These are phyloP conservation scores for Leucosporidium yakuticum DNA, from an alignment of 768 basidiomycete genomes.

Conservation along the genomic window DNA sequence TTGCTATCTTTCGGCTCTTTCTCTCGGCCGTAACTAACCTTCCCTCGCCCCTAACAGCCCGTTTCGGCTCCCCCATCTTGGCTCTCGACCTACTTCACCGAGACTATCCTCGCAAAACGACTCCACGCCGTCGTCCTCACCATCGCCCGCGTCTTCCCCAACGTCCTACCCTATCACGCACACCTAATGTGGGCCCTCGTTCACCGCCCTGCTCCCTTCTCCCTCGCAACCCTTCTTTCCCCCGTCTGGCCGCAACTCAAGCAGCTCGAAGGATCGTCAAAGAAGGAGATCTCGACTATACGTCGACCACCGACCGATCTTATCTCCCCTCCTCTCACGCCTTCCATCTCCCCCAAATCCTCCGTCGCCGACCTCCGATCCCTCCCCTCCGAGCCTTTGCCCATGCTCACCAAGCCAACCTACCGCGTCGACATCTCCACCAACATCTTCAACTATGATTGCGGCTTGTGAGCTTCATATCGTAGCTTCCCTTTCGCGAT, in stretches of 20 bases:
- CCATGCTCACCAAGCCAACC: slow-evolving; percentile 24
- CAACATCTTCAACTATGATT: slow-evolving; percentile 87
- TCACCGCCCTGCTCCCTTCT: slow-evolving; percentile 31
- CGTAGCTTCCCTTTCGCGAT: background rate
- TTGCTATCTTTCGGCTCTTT: slow-evolving; percentile 35
- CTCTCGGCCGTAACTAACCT: slow-evolving; percentile 4
- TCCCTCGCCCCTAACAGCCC: background rate
- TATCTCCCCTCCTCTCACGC: slow-evolving; percentile 20
- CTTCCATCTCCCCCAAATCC: background rate
- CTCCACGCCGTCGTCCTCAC: slow-evolving; percentile 77
- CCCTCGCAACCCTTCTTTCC: background rate
- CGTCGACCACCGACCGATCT: slow-evolving; percentile 6
- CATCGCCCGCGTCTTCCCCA: slow-evolving; percentile 59
- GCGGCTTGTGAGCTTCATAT: slow-evolving; percentile 55
- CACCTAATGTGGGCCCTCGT: slow-evolving; percentile 46
- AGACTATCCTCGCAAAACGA: slow-evolving; percentile 69
- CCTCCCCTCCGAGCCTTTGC: slow-evolving; percentile 6
- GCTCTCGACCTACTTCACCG: slow-evolving; percentile 18
- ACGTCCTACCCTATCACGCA: slow-evolving; percentile 60
- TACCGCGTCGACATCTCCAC: slow-evolving; percentile 63
- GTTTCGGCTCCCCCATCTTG: slow-evolving; percentile 13
- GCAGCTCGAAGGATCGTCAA: slow-evolving; percentile 1
- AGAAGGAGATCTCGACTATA: background rate
- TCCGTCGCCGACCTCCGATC: background rate
- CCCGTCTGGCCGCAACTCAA: background rate